Percentiles rank a stretch among this genome's conserved stretches.
These are phyloP conservation scores for Plantago coronopus DNA, from an alignment of 305 asterid genomes.

Conservation along the genomic window DNA sequence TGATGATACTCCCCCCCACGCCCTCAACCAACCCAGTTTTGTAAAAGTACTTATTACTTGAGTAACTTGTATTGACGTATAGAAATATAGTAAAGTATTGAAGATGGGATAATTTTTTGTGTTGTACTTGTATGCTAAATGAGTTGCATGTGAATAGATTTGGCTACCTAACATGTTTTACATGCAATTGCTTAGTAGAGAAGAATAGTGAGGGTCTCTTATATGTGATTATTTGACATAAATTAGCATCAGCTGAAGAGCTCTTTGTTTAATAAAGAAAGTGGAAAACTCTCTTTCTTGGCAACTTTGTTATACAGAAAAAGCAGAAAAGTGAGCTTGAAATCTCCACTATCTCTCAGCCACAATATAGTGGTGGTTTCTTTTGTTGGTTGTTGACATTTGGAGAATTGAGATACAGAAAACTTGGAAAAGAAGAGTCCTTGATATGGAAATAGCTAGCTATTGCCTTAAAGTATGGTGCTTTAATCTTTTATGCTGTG, in stretches of 20 bases:
- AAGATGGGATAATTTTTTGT: neutral
- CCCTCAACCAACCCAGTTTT: slow-evolving; percentile 21
- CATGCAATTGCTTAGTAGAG: neutral
- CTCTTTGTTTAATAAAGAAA: slow-evolving; percentile 17
- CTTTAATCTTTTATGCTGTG: neutral
- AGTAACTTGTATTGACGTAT: slow-evolving; percentile 16
- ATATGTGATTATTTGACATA: neutral
- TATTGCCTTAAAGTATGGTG: no score
- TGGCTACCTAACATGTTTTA: slow-evolving; percentile 6
- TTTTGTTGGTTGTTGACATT: no score
- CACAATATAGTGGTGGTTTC: slow-evolving; percentile 17
- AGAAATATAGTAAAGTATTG: neutral
- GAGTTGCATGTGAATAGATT: neutral
- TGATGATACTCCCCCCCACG: neutral
- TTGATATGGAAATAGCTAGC: no score
- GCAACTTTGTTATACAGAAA: no score
- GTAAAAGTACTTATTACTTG: slow-evolving; percentile 13
- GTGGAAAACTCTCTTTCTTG: slow-evolving; percentile 22
- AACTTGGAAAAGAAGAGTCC: no score
- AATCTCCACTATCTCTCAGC: slow-evolving; percentile 19
- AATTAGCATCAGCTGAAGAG: slow-evolving; percentile 5
- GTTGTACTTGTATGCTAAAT: neutral
- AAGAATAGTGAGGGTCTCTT: neutral
- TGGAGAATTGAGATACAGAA: no score
- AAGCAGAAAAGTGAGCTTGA: no score